Evolutionary conservation across 441 rosid genomes (phyloP).

Genomic region (Adansonia gregorii): DNA sequence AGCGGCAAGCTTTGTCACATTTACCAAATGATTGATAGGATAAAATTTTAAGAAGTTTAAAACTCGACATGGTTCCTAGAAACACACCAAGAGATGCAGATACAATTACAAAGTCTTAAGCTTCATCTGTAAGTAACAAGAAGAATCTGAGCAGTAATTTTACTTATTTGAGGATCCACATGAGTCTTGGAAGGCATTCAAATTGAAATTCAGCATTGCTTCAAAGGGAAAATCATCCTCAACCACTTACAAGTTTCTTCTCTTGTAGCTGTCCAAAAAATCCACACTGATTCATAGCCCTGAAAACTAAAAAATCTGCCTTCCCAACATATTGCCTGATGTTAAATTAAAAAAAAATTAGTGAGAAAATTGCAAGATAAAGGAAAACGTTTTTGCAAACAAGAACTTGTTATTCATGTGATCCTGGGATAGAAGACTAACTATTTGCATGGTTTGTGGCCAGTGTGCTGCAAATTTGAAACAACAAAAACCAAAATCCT

Average conservation of each 20-base stretch:
- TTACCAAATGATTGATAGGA: slow-evolving; percentile 13
- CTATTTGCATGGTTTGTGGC: slow-evolving; percentile 94
- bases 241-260: slow-evolving; percentile 89
- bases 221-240: slow-evolving; percentile 28
- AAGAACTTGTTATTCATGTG: slow-evolving; percentile 91
- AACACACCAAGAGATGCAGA: slow-evolving; percentile 2
- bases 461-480: slow-evolving; percentile 95
- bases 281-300: slow-evolving; percentile 95
- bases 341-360: slow-evolving; percentile 24
- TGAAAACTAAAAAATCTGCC: slow-evolving; percentile 93
- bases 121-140: slow-evolving; percentile 11
- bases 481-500: slow-evolving; percentile 33
- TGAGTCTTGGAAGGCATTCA: slow-evolving; percentile 19
- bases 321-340: slow-evolving; percentile 93
- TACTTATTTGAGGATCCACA: slow-evolving; percentile 3
- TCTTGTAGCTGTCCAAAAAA: slow-evolving; percentile 94
- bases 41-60: slow-evolving; percentile 19
- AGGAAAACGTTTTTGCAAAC: slow-evolving; percentile 25
- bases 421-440: slow-evolving; percentile 90
- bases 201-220: background rate
- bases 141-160: slow-evolving; percentile 2
- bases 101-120: slow-evolving; percentile 15
- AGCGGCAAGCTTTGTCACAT: slow-evolving; percentile 83
- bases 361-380: slow-evolving; percentile 17
- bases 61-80: slow-evolving; percentile 20